Base-by-base conservation (phyloP, 176 grass and related monocot species). In the Bonia amplexicaulis region DNA sequence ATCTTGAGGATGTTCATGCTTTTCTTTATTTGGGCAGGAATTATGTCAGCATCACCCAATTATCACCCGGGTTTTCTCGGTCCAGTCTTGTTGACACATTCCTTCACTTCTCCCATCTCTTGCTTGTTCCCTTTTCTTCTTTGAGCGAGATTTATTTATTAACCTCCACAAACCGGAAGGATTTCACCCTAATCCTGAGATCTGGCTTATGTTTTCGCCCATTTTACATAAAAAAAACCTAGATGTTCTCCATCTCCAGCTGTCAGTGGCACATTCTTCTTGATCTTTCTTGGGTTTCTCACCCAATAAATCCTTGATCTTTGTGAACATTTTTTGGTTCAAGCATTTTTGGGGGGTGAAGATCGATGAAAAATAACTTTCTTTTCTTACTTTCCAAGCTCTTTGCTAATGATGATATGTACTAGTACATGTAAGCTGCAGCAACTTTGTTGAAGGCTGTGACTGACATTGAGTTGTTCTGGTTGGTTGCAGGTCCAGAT, bases 401-500 rank as follows among this genome's bases (percentile, higher is more conserved):
- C 49, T 77, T 33, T 51, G 60, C 59, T 41, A 64, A 82, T 86
- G 83, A 49, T 49, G 73, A 57, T 65, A n/a, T 25, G 29, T 6
- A 15, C 6, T 69, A 13, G 66, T 12, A 1, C 25, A 66, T 76
- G 45, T 45, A 40, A 39, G 35, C 82, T 76, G 75, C 72, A 54
- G 20, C 31, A 74, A 60, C 66, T 47, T 40, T 61, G 16, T 19
- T 35, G 63, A 19, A 66, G 8, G 63, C 27, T 17, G 63, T 35
- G 27, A 17, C 27, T 4, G 9, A 35, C 14, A 1, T 9, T 9
- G 7, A 1, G 23, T 7, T 26, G 12, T 49, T 1, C 31, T 47
- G 7, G 1, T 17, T 31, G 29, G 49, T 42, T 71, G 84, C 91
- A 99, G 97, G 92, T 99, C 44, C 97, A 99, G 88, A 99, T 99